Percentiles rank a stretch among this genome's conserved stretches.
phyloP scores from a whole-genome alignment of 208 protist species.

The Wallacemonas rigidus region DNA sequence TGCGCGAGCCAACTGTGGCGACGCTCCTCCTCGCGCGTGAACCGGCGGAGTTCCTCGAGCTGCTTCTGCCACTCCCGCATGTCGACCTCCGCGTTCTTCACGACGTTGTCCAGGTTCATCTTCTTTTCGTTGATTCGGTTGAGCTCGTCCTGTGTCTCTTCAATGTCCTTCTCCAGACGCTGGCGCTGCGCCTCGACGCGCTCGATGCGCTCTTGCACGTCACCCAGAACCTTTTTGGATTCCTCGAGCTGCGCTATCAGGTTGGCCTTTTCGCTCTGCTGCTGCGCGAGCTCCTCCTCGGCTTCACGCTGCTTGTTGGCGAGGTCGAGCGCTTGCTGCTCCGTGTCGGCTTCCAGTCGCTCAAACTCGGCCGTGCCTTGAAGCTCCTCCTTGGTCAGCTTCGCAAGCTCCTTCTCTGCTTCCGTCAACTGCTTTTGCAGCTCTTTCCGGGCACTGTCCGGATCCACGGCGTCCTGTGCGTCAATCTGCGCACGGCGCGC shows the following conservation, averaged over 20 bases:
- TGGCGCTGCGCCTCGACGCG: constrained; percentile 52
- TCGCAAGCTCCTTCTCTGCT: constrained; percentile 41
- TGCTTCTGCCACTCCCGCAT: constrained; percentile 51
- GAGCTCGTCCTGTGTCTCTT: constrained; percentile 78
- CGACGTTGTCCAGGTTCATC: constrained; percentile 56
- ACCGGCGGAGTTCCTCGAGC: constrained; percentile 52
- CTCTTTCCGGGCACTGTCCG: constrained; percentile 34
- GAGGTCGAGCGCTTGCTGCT: constrained; percentile 60
- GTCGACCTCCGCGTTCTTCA: constrained; percentile 84
- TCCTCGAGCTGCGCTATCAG: constrained; percentile 37
- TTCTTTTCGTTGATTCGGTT: constrained; percentile 59
- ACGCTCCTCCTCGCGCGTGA: constrained; percentile 62
- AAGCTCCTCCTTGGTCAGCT: constrained; percentile 54
- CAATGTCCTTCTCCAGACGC: constrained; percentile 75
- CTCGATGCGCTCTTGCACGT: constrained; percentile 43
- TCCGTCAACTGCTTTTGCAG: constrained; percentile 60
- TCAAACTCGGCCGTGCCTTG: constrained; percentile 66
- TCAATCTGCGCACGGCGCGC: constrained; percentile 41
- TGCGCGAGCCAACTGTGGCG: constrained; percentile 62
- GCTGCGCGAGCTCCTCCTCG: constrained; percentile 60
- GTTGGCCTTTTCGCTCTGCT: constrained; percentile 39
- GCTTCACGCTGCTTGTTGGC: constrained; percentile 52
- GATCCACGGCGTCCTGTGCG: constrained; percentile 39
- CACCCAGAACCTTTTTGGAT: constrained; percentile 34
- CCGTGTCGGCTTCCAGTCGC: constrained; percentile 72